These are phyloP conservation scores for Didymosphaeria variabile DNA, from an alignment of 2,329 filamentous ascomycete genomes.

Conservation along the genomic window DNA sequence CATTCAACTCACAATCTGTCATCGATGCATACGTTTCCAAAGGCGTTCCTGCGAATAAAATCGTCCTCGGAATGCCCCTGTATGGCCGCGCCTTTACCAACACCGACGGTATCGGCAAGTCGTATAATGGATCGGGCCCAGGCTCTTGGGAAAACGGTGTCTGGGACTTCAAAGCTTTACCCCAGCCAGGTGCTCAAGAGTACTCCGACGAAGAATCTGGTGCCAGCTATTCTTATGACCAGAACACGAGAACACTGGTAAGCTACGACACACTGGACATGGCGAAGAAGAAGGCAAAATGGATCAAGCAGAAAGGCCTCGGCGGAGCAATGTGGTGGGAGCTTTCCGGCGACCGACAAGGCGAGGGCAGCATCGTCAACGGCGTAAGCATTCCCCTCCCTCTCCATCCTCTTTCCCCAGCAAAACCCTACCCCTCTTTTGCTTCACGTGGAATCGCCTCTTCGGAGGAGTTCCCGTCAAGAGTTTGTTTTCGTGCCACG, in stretches of 20 bases:
- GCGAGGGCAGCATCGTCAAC: constrained; percentile 68
- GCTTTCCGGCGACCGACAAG: constrained; percentile 78
- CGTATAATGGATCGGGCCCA: constrained; percentile 76
- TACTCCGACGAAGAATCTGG: constrained; percentile 68
- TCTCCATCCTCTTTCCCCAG: not conserved
- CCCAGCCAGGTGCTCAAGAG: constrained; percentile 72
- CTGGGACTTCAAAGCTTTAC: constrained; percentile 88
- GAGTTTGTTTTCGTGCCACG: constrained; percentile 11
- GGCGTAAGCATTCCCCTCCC: constrained; percentile 38
- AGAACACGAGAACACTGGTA: constrained; percentile 70
- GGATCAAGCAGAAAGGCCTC: constrained; percentile 71
- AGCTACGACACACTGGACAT: constrained; percentile 77
- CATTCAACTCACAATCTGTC: constrained; percentile 78
- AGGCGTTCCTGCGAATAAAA: constrained; percentile 71
- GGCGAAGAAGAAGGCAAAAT: constrained; percentile 74
- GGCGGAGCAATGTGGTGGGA: constrained; percentile 99
- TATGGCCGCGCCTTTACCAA: constrained; percentile 87
- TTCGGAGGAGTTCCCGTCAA: constrained; percentile 5
- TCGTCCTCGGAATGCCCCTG: constrained; percentile 90
- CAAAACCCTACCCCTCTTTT: not conserved
- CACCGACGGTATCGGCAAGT: constrained; percentile 76
- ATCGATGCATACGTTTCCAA: constrained; percentile 73
- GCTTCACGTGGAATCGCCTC: not conserved
- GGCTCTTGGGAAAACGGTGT: constrained; percentile 82
- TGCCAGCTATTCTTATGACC: constrained; percentile 82